Base-by-base conservation (phyloP, 108 stramenopile genomes). In the Skeletonema menzelii region DNA sequence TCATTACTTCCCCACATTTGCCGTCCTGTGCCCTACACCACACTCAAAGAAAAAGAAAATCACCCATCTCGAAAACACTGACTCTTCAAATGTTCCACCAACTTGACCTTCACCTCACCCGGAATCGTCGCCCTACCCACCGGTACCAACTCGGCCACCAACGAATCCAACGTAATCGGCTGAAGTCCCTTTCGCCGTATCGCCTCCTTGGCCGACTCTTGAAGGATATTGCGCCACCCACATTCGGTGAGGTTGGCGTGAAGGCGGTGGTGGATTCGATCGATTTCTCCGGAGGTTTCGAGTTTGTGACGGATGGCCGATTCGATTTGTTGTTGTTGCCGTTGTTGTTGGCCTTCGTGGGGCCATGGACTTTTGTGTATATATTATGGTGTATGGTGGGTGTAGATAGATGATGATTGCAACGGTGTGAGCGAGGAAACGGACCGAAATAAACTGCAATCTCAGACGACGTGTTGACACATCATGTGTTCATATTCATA, bases 171-270 rank as follows among this genome's bases (percentile, higher is more conserved):
- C 12, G 89, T 88, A 10, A 89, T 85, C 56, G 86, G 86, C 63
- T 90, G 86, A 27, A 88, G 59, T 22, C 89, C 89, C 57, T 89
- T 89, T 26, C 64, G 74, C 13, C 85, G 75, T 49, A 90, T 90
- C 3, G 87, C 80, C 35, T 90, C 87, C 56, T 79, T 82, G 75
- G 79, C 79, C 55, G 79, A 65, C 32, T 85, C 88, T 64, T 88
- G 86, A 40, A 90, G 82, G 44, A 82, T 86, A 57, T 89, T 86
- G 28, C 89, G 64, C 89, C 89, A 90, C 31, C 89, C 89, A 40
- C 87, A 89, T 68, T 90, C 83, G 31, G 88, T 73, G 13, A 90
- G 75, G 8, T 85, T 69, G 31, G 85, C 83, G 24, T 88, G 60
- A 28, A 90, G 78, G 26, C 85, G 44, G 73, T 90, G 85, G 24